Evolutionary conservation across 164 flowering plant genomes (phyloP).

Genomic region (Warburgia ugandensis): DNA sequence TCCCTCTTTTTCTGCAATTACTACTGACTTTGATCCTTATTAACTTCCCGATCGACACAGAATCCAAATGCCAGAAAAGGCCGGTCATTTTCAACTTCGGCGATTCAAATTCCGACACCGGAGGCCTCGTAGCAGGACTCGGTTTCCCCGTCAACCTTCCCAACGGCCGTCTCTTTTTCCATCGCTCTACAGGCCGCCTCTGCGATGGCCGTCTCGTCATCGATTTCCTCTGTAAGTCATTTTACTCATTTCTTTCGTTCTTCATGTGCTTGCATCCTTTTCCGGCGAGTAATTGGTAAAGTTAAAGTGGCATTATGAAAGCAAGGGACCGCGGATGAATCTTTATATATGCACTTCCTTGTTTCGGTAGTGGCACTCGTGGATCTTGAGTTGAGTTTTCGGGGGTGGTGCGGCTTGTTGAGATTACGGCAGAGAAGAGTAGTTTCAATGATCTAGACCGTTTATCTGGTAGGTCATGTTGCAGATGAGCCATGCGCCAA

Average conservation of each 20-base stretch:
- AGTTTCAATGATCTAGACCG: too few relatives aligned
- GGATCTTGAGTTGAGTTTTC: too few relatives aligned
- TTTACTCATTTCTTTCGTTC: background rate
- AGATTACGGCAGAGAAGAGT: too few relatives aligned
- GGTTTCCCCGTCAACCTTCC: constrained; percentile 29
- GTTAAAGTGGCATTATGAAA: background rate
- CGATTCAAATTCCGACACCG: constrained; percentile 48
- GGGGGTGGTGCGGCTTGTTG: too few relatives aligned
- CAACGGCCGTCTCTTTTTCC: constrained; percentile 36
- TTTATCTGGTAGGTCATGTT: too few relatives aligned
- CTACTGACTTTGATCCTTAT: too few relatives aligned
- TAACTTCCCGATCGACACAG: too few relatives aligned
- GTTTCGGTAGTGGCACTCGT: too few relatives aligned
- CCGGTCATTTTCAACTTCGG: constrained; percentile 39
- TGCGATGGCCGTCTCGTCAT: constrained; percentile 36
- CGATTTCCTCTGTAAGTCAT: constrained; percentile 31
- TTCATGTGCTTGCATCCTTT: background rate
- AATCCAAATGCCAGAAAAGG: constrained; percentile 4
- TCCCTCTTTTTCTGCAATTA: too few relatives aligned
- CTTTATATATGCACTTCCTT: too few relatives aligned
- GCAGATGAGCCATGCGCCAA: too few relatives aligned
- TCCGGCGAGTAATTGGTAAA: background rate
- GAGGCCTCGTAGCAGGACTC: constrained; percentile 27
- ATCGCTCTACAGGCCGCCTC: constrained; percentile 27
- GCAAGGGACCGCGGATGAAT: too few relatives aligned